A percentile compares a stretch with the other conserved stretches of the same genome.
phyloP scores from a whole-genome alignment of 768 basidiomycete species.

The Hortiboletus campestris region DNA sequence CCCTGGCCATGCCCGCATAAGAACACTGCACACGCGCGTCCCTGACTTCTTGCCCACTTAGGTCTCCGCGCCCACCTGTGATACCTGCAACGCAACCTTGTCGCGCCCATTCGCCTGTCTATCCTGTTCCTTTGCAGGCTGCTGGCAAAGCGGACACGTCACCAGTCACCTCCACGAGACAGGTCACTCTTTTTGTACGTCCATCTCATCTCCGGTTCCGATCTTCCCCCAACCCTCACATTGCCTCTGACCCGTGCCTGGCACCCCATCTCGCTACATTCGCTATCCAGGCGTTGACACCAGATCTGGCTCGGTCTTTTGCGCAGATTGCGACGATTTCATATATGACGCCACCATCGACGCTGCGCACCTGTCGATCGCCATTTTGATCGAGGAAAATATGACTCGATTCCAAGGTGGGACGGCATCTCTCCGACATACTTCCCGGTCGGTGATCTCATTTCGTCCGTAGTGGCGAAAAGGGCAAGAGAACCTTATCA shows the following conservation, averaged over 20 bases:
- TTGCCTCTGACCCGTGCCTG: neutral
- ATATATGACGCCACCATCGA: constrained; percentile 60
- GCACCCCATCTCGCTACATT: neutral
- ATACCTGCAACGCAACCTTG: constrained; percentile 52
- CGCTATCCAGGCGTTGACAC: constrained; percentile 62
- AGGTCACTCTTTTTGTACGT: constrained; percentile 68
- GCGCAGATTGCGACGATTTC: constrained; percentile 71
- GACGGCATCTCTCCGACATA: neutral
- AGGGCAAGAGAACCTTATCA: constrained; percentile 46
- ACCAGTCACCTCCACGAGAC: constrained; percentile 53
- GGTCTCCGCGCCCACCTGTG: constrained; percentile 63
- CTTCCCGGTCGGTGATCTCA: neutral
- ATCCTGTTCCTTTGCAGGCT: constrained; percentile 67
- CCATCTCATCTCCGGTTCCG: neutral
- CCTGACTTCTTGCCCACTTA: constrained; percentile 18
- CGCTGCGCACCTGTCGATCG: constrained; percentile 40
- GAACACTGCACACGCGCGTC: neutral
- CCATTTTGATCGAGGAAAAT: constrained; percentile 58
- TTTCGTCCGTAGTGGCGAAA: constrained; percentile 33
- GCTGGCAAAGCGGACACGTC: constrained; percentile 64
- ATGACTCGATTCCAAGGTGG: constrained; percentile 52
- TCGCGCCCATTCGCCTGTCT: constrained; percentile 71
- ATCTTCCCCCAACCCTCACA: neutral
- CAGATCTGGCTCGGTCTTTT: constrained; percentile 73
- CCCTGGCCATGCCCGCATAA: neutral